Evolutionary conservation across 441 rosid species (phyloP).

Genomic region (Bocquillonia castaneifolia): DNA sequence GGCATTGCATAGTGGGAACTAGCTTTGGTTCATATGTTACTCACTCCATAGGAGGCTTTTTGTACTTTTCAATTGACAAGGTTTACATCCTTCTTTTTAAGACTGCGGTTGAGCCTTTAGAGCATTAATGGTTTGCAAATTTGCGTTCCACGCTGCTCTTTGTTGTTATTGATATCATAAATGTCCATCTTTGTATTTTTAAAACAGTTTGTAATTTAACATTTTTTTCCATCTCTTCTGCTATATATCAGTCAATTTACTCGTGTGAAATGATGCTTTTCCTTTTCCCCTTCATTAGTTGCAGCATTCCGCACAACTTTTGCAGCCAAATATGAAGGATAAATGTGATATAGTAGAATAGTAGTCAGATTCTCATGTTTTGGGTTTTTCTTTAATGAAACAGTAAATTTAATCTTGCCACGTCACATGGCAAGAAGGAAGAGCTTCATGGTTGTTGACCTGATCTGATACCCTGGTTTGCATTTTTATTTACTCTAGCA

Average conservation of each 20-base stretch:
- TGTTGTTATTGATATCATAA: conserved; percentile 10
- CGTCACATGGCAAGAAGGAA: not conserved
- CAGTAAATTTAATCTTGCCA: not conserved
- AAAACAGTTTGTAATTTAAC: conserved; percentile 19
- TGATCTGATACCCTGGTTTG: too few relatives aligned
- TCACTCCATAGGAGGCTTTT: conserved; percentile 87
- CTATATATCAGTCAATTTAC: conserved; percentile 7
- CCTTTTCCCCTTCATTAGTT: not conserved
- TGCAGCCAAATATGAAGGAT: not conserved
- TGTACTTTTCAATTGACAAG: conserved; percentile 89
- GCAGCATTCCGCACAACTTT: not conserved
- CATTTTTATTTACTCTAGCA: not conserved
- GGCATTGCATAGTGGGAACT: conserved; percentile 98
- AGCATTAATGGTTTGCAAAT: conserved; percentile 33
- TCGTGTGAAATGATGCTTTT: conserved; percentile 13
- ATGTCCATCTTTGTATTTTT: conserved; percentile 18
- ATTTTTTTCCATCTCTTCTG: not conserved
- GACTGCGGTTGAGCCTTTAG: conserved; percentile 91
- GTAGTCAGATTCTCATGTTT: not conserved
- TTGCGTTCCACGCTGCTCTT: conserved; percentile 8
- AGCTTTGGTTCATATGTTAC: conserved; percentile 97
- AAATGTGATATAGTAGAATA: not conserved
- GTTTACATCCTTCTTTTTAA: conserved; percentile 85
- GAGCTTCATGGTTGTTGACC: too few relatives aligned
- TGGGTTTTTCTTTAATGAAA: not conserved